Evolutionary conservation across 1,284 basidiomycete species (phyloP), one percentile per base, ranked within the genome.

Genomic region (Exobasidium cylindrosporum): DNA sequence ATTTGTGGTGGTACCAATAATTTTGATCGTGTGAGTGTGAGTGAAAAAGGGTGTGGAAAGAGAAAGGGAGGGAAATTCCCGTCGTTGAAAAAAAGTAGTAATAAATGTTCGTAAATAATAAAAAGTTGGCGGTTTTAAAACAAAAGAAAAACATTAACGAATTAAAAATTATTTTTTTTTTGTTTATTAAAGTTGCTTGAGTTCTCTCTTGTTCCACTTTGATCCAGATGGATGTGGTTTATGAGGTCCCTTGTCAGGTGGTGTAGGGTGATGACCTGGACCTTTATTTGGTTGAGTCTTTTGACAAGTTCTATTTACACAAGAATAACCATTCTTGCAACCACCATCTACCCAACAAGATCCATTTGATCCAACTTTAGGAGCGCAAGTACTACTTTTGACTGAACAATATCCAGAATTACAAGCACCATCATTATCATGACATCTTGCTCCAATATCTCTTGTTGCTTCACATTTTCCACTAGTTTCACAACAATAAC

Each of bases 401-500:
- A 50, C 47, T 2, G 47, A 50, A 24, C 47, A 50, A 13, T 50
- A 50, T 7, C 21, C 47, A 23, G 21, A 24, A 4, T 24, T 24
- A 28, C 47, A 50, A 24, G 47, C 47, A 5, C 21, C 26, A 50
- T 50, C 47, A 13, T 50, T 50, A 4, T 28, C 26, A 28, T 50
- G 47, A 50, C 47, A 50, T 28, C 13, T 50, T 21, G n/a, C 47
- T 21, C 47, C 47, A 13, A 21, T 50, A 4, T 24, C 26, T 50
- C 47, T 23, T 24, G n/a, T 4, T 2, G 26, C 21, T 28, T 50
- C 26, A 24, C 47, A 50, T 14, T 24, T 4, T 14, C 21, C 14
- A 4, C 26, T 28, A 28, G 47, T 24, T 50, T 50, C 47, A 50
- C 47, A 50, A 28, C 47, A 50, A 13, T 50, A 50, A 3, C 47